phyloP scores from a whole-genome alignment of 352 stramenopile species.

The Globisporangium paddicum region DNA sequence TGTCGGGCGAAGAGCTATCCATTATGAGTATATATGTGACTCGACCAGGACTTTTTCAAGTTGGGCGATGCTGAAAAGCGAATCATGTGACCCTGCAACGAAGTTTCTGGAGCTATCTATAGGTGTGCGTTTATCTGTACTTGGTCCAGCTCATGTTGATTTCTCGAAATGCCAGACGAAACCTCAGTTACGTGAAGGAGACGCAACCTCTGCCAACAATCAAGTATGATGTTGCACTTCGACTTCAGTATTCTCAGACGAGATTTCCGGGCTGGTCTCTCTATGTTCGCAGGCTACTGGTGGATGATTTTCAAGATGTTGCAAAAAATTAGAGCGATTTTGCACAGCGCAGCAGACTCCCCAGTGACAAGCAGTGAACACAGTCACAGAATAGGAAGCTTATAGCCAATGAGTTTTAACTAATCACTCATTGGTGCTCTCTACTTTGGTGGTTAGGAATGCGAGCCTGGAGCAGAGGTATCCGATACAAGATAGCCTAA shows the following conservation, averaged over 20 bases:
- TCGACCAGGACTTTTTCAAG: slow-evolving; percentile 23
- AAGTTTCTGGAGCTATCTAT: slow-evolving; percentile 18
- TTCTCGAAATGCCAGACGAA: slow-evolving; percentile 6
- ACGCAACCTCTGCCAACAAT: neutral
- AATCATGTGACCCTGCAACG: slow-evolving; percentile 11
- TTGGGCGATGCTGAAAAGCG: slow-evolving; percentile 23
- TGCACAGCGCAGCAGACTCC: neutral
- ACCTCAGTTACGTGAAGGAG: too few relatives aligned
- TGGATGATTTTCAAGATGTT: neutral
- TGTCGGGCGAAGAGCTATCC: neutral
- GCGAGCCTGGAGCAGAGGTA: too few relatives aligned
- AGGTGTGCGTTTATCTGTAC: slow-evolving; percentile 1
- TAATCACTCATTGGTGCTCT: neutral
- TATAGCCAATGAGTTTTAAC: neutral
- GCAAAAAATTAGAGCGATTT: neutral
- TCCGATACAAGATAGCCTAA: neutral
- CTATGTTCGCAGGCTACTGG: neutral
- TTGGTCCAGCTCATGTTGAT: neutral
- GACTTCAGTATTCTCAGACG: neutral
- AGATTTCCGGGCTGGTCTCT: neutral
- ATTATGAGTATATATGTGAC: neutral
- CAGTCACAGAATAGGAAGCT: neutral
- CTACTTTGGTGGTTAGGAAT: too few relatives aligned
- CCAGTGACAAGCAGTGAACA: neutral
- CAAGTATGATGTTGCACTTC: too few relatives aligned